These are phyloP conservation scores for Flaveria floridana DNA, from an alignment of 140 eudicot genomes.

Conservation along the genomic window DNA sequence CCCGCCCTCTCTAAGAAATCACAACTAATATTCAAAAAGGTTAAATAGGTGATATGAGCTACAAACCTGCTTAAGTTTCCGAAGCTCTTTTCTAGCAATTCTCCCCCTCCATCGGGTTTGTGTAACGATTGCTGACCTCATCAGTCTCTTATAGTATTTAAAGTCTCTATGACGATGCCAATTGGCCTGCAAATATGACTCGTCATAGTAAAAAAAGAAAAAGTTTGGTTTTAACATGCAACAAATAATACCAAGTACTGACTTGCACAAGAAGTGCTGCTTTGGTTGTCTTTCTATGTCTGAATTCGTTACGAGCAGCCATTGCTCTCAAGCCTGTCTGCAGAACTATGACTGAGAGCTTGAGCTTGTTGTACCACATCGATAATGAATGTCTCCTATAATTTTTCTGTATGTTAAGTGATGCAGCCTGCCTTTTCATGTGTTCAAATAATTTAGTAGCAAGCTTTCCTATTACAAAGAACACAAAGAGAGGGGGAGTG, in stretches of 20 bases:
- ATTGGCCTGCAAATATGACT: conserved; percentile 55
- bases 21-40: conserved; percentile 19
- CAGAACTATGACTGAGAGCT: conserved; percentile 47
- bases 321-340: conserved; percentile 77
- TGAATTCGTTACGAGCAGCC: conserved; percentile 67
- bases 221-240: conserved; percentile 6
- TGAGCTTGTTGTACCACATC: conserved; percentile 46
- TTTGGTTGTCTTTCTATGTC: conserved; percentile 59
- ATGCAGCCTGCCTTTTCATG: conserved; percentile 65
- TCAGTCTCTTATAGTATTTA: conserved; percentile 72
- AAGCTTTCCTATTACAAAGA: conserved; percentile 49
- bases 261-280: conserved; percentile 86
- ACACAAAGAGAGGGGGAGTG: conserved; percentile 22
- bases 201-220: conserved; percentile 22
- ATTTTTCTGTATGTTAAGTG: conserved; percentile 59
- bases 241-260: conserved; percentile 24
- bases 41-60: conserved; percentile 16
- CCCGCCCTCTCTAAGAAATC: not conserved
- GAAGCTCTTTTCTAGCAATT: conserved; percentile 72
- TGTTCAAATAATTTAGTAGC: conserved; percentile 52
- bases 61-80: conserved; percentile 71
- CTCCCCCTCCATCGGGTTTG: conserved; percentile 98
- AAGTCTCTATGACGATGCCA: conserved; percentile 82
- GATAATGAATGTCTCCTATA: conserved; percentile 51
- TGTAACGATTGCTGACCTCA: conserved; percentile 61